phyloP scores from a whole-genome alignment of 148 eudicot genomes.

The Arctostaphylos glauca region DNA sequence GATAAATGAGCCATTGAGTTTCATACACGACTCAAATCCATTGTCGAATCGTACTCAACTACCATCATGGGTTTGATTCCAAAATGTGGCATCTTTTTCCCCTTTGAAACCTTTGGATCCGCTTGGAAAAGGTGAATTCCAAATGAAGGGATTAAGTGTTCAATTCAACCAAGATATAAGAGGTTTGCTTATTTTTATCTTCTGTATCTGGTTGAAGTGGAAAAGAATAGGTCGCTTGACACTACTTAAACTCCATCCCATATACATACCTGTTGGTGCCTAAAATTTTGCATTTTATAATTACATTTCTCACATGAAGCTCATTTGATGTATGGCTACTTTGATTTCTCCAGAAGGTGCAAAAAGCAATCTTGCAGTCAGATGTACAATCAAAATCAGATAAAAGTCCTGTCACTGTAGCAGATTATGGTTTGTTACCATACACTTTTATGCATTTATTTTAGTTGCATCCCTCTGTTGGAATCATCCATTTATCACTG shows the following conservation, averaged over 20 bases:
- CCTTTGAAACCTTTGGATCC: no score
- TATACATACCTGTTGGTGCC: background rate
- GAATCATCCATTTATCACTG: background rate
- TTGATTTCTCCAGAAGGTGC: conserved; percentile 67
- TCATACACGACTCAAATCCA: background rate
- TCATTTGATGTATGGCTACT: conserved; percentile 7
- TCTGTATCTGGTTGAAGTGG: no score
- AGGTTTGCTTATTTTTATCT: no score
- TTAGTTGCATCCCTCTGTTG: background rate
- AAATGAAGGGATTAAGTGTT: no score
- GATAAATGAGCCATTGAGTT: background rate
- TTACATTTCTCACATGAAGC: background rate
- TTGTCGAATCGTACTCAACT: no score
- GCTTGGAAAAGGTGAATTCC: no score
- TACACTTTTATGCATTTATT: conserved; percentile 14
- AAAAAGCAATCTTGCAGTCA: conserved; percentile 77
- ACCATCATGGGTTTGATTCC: no score
- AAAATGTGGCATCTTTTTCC: no score
- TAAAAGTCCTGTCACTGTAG: conserved; percentile 92
- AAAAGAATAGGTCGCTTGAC: background rate
- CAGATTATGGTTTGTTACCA: conserved; percentile 77
- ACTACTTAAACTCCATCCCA: background rate
- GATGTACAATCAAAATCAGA: conserved; percentile 97
- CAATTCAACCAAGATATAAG: no score
- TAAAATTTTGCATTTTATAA: background rate